These are phyloP conservation scores for Setaria italica DNA, from an alignment of 202 grass and related monocot genomes.

Conservation along the genomic window DNA sequence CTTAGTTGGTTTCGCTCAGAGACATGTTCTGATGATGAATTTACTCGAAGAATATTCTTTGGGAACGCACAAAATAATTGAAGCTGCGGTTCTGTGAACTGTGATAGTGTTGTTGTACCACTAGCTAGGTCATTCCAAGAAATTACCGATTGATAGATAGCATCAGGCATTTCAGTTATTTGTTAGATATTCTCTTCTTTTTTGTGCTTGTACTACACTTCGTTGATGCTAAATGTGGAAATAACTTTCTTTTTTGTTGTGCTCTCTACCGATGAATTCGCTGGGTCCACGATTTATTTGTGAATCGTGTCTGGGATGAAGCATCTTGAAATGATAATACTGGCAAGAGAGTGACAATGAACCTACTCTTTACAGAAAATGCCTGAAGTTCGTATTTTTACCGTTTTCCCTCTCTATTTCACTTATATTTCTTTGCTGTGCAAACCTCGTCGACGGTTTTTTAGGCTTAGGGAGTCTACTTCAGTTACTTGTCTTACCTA, in stretches of 20 bases:
- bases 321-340: background rate
- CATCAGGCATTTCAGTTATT: conserved; percentile 6
- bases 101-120: conserved; percentile 52
- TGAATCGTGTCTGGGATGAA: background rate
- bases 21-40: conserved; percentile 48
- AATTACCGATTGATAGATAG: conserved; percentile 28
- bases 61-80: conserved; percentile 39
- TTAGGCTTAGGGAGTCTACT: background rate
- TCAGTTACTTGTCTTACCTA: too few relatives aligned
- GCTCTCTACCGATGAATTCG: background rate
- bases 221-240: conserved; percentile 29
- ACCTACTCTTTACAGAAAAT: background rate
- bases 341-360: background rate
- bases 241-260: background rate
- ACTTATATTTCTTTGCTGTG: conserved; percentile 9
- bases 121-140: conserved; percentile 18
- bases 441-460: background rate
- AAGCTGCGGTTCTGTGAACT: conserved; percentile 6
- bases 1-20: conserved; percentile 83
- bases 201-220: conserved; percentile 8
- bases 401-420: background rate
- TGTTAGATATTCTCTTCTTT: conserved; percentile 17
- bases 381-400: background rate
- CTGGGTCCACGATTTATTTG: background rate
- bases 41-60: conserved; percentile 31